Evolutionary conservation across 345 rosid species (phyloP).

Genomic region (Brassica cretica): DNA sequence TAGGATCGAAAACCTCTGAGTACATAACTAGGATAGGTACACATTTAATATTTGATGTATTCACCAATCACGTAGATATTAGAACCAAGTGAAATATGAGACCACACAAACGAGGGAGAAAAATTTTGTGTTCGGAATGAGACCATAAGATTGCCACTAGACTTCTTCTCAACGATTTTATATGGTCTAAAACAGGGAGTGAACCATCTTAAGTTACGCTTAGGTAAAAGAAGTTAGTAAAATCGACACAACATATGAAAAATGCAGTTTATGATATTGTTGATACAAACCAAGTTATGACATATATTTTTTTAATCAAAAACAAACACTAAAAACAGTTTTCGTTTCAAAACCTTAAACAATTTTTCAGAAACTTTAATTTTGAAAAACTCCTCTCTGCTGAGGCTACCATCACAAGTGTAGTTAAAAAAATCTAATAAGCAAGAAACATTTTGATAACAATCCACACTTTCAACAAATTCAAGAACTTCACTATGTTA

Average conservation of each 20-base stretch:
- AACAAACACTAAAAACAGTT: neutral
- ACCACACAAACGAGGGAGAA: neutral
- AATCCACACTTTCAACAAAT: neutral
- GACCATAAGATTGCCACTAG: neutral
- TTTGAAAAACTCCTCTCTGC: neutral
- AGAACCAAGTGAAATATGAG: neutral
- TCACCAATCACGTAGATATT: conserved; percentile 2
- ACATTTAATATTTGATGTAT: no score
- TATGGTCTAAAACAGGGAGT: neutral
- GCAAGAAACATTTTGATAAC: neutral
- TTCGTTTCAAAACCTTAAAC: neutral
- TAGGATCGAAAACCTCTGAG: conserved; percentile 1
- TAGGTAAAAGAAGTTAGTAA: neutral
- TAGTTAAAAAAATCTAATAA: no score
- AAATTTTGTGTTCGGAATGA: neutral
- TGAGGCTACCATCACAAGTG: neutral
- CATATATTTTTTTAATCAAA: no score
- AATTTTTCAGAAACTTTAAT: neutral
- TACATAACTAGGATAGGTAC: neutral
- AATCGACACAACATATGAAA: neutral
- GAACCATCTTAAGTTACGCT: neutral
- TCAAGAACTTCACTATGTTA: neutral
- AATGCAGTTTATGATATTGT: neutral
- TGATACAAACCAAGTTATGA: neutral
- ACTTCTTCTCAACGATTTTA: neutral